phyloP scores from a whole-genome alignment of 2,329 filamentous ascomycete species.

The Thelonectria discophora region DNA sequence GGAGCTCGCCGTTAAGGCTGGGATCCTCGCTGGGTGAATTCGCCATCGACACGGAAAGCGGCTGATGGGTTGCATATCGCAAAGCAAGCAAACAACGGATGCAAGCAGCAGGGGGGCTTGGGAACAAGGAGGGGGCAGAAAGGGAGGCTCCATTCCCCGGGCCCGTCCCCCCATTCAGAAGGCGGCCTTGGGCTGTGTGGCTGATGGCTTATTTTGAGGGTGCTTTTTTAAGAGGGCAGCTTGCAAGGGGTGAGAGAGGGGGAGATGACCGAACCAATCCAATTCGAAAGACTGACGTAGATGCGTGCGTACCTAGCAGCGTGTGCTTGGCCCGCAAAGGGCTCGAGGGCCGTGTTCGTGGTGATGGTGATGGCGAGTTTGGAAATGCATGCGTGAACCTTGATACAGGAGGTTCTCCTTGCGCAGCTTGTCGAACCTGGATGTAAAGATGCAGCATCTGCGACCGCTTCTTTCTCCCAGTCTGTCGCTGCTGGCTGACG shows the following conservation, averaged over 20 bases:
- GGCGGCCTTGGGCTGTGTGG: constrained; percentile 21
- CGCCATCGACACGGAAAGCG: constrained; percentile 20
- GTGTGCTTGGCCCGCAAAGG: neutral
- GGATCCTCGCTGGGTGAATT: constrained; percentile 21
- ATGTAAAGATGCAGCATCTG: too few relatives aligned
- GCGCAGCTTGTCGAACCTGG: too few relatives aligned
- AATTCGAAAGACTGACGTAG: neutral
- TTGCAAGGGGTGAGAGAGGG: neutral
- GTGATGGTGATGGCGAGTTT: too few relatives aligned
- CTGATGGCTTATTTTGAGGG: constrained; percentile 28
- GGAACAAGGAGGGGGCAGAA: too few relatives aligned
- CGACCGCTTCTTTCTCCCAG: constrained; percentile 13
- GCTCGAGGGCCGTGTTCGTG: too few relatives aligned
- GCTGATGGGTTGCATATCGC: neutral
- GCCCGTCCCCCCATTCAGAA: constrained; percentile 22
- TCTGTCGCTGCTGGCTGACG: constrained; percentile 27
- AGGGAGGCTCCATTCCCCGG: constrained; percentile 24
- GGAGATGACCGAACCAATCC: constrained; percentile 9
- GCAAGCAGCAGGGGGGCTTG: constrained; percentile 22
- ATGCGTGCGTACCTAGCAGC: neutral
- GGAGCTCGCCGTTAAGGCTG: constrained; percentile 20
- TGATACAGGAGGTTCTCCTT: too few relatives aligned
- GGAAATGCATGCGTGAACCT: too few relatives aligned
- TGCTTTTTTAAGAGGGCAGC: constrained; percentile 7
- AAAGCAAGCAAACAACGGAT: constrained; percentile 7